phyloP scores from a whole-genome alignment of 768 basidiomycete species.

The Phylloporus scabripes region DNA sequence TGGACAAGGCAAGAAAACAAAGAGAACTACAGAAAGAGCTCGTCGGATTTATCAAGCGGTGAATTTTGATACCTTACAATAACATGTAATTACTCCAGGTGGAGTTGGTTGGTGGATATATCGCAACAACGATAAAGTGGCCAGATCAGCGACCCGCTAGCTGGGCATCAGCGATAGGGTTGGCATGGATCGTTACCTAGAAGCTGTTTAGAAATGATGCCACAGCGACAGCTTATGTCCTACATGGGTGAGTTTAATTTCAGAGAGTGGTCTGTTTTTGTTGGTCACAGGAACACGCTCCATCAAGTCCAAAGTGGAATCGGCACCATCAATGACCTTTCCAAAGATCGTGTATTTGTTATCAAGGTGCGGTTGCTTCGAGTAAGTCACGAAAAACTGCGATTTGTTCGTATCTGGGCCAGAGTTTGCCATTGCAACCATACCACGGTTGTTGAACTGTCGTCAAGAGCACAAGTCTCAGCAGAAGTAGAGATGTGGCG shows the following conservation, averaged over 20 bases:
- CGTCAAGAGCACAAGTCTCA: background rate
- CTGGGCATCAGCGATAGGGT: slow-evolving; percentile 83
- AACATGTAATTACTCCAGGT: slow-evolving; percentile 9
- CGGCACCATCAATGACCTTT: slow-evolving; percentile 97
- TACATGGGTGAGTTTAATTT: slow-evolving; percentile 81
- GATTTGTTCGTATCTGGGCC: slow-evolving; percentile 92
- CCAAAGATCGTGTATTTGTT: slow-evolving; percentile 94
- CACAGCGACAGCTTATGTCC: slow-evolving; percentile 20
- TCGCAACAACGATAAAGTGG: background rate
- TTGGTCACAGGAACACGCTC: slow-evolving; percentile 86
- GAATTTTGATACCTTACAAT: slow-evolving; percentile 15
- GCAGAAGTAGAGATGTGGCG: background rate
- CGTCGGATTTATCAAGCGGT: slow-evolving; percentile 78
- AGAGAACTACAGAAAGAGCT: slow-evolving; percentile 88
- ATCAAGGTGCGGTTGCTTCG: slow-evolving; percentile 92
- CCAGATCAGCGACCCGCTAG: slow-evolving; percentile 22
- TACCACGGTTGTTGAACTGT: slow-evolving; percentile 91
- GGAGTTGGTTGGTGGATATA: background rate
- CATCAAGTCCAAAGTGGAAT: slow-evolving; percentile 90
- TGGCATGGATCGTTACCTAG: slow-evolving; percentile 87
- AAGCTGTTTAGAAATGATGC: slow-evolving; percentile 5
- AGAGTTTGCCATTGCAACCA: slow-evolving; percentile 98
- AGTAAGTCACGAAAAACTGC: slow-evolving; percentile 86
- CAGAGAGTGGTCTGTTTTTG: slow-evolving; percentile 82
- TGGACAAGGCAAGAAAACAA: slow-evolving; percentile 76